Percentiles rank a stretch among this genome's conserved stretches.
These are phyloP conservation scores for Rachicladosporium sp. DNA, from an alignment of 2,329 filamentous ascomycete species.

Conservation along the genomic window DNA sequence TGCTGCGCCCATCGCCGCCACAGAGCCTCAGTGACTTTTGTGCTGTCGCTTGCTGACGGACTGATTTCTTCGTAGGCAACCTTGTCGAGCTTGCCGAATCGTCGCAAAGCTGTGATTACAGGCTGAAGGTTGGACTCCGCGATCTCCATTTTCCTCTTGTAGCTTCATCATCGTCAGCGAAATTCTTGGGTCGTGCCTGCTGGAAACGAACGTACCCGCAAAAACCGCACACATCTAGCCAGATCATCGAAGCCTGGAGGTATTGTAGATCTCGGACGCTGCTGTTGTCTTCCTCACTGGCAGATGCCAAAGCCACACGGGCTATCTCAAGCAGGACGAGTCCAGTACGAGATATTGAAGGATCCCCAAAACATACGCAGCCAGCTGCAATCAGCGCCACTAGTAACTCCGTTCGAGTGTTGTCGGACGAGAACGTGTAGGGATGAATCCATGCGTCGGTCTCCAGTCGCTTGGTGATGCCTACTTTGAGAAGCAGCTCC, in stretches of 20 bases:
- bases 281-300: constrained; percentile 21
- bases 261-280: constrained; percentile 13
- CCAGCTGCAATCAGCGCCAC: constrained; percentile 21
- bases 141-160: constrained; percentile 13
- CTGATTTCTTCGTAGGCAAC: constrained; percentile 7
- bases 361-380: constrained; percentile 22
- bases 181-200: too few species aligned
- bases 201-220: constrained; percentile 2
- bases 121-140: constrained; percentile 12
- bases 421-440: constrained; percentile 18
- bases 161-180: too few species aligned
- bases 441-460: constrained; percentile 24
- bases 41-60: constrained; percentile 3
- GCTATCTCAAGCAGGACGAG: constrained; percentile 21
- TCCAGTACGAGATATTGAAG: constrained; percentile 20
- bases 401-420: constrained; percentile 16
- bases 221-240: constrained; percentile 11
- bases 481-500: constrained; percentile 21
- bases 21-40: constrained; percentile 3
- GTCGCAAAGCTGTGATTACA: constrained; percentile 10
- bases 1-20: constrained; percentile 10
- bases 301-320: constrained; percentile 17
- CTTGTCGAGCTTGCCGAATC: constrained; percentile 12
- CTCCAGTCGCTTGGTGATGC: constrained; percentile 21
- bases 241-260: constrained; percentile 13